Conservation (phyloP, 2,329 filamentous ascomycete species). For the Diaporthe australafricana region DNA sequence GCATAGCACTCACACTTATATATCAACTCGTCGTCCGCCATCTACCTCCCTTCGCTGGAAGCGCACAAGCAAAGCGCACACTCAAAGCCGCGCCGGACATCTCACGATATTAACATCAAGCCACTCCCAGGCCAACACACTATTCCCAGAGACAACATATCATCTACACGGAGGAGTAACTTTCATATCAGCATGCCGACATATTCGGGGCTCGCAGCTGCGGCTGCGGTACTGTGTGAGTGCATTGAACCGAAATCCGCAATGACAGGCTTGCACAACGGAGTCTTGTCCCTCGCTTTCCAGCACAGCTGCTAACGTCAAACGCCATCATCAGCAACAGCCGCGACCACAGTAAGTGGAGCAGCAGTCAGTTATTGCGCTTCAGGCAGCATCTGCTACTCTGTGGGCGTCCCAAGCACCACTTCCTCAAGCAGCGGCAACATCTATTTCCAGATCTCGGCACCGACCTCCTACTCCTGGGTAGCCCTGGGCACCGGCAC, state of each 20-base stretch:
- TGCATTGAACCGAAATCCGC: not conserved
- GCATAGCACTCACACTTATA: not conserved
- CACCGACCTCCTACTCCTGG: conserved; percentile 66
- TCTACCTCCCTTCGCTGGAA: too few relatives aligned
- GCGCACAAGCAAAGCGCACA: too few relatives aligned
- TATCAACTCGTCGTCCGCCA: not conserved
- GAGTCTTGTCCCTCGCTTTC: not conserved
- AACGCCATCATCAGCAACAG: conserved; percentile 1
- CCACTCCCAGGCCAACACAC: not conserved
- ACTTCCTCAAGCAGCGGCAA: conserved; percentile 62
- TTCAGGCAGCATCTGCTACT: conserved; percentile 61
- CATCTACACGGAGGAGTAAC: not conserved
- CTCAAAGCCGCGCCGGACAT: not conserved
- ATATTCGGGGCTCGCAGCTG: conserved; percentile 11
- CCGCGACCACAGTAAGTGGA: conserved; percentile 46
- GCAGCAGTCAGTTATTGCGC: conserved; percentile 55
- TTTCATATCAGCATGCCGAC: conserved; percentile 21
- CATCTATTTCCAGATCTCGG: conserved; percentile 71
- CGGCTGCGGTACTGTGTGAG: conserved; percentile 35
- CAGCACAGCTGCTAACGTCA: not conserved
- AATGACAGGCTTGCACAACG: too few relatives aligned
- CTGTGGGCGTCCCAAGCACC: conserved; percentile 64
- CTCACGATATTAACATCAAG: not conserved
- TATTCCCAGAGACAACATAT: not conserved
- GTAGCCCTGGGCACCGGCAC: conserved; percentile 68